These are phyloP conservation scores for Bipolaris gigantea DNA, from an alignment of 2,329 filamentous ascomycete genomes.

Conservation along the genomic window DNA sequence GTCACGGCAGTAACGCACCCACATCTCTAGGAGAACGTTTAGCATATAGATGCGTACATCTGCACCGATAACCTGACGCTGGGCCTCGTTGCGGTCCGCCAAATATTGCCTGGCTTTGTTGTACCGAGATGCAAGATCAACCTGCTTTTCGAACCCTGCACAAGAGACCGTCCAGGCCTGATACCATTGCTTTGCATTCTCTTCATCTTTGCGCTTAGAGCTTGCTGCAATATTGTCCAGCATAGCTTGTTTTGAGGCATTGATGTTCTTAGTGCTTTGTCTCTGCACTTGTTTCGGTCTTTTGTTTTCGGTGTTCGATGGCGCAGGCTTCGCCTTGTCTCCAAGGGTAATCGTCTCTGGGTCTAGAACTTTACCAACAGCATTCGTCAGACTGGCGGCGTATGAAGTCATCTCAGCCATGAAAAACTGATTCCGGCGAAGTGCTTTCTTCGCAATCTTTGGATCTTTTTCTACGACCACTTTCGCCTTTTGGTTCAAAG, in stretches of 20 bases:
- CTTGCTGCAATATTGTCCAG: slow-evolving; percentile 48
- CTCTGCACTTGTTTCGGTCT: slow-evolving; percentile 27
- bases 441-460: slow-evolving; percentile 36
- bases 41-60: slow-evolving; percentile 56
- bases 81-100: slow-evolving; percentile 44
- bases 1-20: slow-evolving; percentile 45
- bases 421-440: slow-evolving; percentile 20
- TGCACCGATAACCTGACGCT: slow-evolving; percentile 46
- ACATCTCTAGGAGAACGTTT: slow-evolving; percentile 53
- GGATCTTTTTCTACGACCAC: slow-evolving; percentile 35
- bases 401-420: slow-evolving; percentile 23
- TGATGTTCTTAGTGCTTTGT: slow-evolving; percentile 37
- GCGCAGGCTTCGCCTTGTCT: slow-evolving; percentile 19
- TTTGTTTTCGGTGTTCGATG: slow-evolving; percentile 17
- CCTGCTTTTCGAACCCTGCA: slow-evolving; percentile 53
- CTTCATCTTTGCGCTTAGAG: slow-evolving; percentile 49
- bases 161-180: slow-evolving; percentile 52
- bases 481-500: slow-evolving; percentile 49
- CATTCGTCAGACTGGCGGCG: slow-evolving; percentile 21
- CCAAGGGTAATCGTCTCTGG: slow-evolving; percentile 34
- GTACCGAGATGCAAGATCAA: slow-evolving; percentile 51
- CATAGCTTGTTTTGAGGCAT: slow-evolving; percentile 49
- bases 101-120: slow-evolving; percentile 55
- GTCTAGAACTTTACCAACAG: slow-evolving; percentile 19
- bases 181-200: slow-evolving; percentile 45